These are phyloP conservation scores for Choanephora cucurbitarum DNA, from an alignment of 371 early-diverging fungal species.

Conservation along the genomic window DNA sequence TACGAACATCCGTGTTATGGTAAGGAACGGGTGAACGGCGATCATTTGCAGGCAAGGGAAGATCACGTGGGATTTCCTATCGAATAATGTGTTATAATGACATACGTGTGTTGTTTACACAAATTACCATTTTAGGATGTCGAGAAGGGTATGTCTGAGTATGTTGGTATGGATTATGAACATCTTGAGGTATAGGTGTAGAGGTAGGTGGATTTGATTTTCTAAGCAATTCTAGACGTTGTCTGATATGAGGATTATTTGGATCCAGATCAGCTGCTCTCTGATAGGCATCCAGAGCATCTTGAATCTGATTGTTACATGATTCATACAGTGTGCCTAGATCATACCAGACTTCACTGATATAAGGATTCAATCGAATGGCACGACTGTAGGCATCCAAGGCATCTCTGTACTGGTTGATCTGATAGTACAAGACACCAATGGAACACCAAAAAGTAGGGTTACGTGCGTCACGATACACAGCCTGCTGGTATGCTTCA, in stretches of 20 bases:
- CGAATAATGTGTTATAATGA: slow-evolving; percentile 9
- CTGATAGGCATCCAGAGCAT: slow-evolving; percentile 96
- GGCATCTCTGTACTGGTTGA: slow-evolving; percentile 94
- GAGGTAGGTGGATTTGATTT: slow-evolving; percentile 14
- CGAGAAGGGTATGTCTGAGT: slow-evolving; percentile 15
- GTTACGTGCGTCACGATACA: slow-evolving; percentile 91
- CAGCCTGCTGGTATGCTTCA: slow-evolving; percentile 98
- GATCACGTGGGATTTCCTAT: slow-evolving; percentile 27
- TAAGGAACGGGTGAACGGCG: slow-evolving; percentile 29
- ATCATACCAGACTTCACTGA: slow-evolving; percentile 97
- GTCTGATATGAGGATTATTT: slow-evolving; percentile 71
- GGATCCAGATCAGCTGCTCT: slow-evolving; percentile 94
- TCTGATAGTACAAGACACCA: slow-evolving; percentile 96
- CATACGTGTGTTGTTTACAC: not conserved
- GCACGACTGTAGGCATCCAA: slow-evolving; percentile 97
- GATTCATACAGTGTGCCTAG: slow-evolving; percentile 96
- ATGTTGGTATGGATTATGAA: slow-evolving; percentile 54
- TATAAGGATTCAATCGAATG: slow-evolving; percentile 90
- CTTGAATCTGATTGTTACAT: slow-evolving; percentile 95
- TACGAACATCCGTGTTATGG: slow-evolving; percentile 28
- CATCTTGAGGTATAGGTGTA: slow-evolving; percentile 64
- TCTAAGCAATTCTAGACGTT: slow-evolving; percentile 58
- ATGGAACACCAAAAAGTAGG: slow-evolving; percentile 99
- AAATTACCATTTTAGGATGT: slow-evolving; percentile 16
- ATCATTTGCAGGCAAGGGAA: slow-evolving; percentile 29